These are phyloP conservation scores for Talaromyces piceae DNA, from an alignment of 2,329 filamentous ascomycete genomes.

Conservation along the genomic window DNA sequence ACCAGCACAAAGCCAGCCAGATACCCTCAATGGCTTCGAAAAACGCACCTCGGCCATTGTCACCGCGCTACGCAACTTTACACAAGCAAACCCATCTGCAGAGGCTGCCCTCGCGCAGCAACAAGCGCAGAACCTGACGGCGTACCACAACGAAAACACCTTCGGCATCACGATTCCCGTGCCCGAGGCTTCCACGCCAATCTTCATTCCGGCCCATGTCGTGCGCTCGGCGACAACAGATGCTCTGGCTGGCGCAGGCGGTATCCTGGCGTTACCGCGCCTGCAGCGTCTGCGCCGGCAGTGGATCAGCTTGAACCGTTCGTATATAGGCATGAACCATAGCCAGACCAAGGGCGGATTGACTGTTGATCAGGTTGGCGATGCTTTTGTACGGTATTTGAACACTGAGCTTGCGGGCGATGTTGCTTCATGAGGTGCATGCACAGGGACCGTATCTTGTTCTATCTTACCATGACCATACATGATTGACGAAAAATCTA, in stretches of 20 bases:
- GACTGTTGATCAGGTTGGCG: conserved; percentile 28
- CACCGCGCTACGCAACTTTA: conserved; percentile 34
- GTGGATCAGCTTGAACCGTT: conserved; percentile 41
- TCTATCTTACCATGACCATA: no score
- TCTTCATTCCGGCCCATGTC: conserved; percentile 34
- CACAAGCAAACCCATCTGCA: conserved; percentile 31
- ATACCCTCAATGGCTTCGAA: conserved; percentile 38
- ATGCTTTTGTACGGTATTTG: conserved; percentile 41
- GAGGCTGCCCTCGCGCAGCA: conserved; percentile 27
- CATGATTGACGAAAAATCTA: background rate
- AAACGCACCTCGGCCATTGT: conserved; percentile 36
- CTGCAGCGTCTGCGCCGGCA: conserved; percentile 39
- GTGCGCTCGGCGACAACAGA: conserved; percentile 32
- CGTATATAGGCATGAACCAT: conserved; percentile 31
- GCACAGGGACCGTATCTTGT: no score
- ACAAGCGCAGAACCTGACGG: background rate
- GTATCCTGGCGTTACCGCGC: conserved; percentile 33
- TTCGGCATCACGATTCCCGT: conserved; percentile 29
- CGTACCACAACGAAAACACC: conserved; percentile 6
- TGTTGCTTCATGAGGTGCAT: conserved; percentile 6
- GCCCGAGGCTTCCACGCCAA: conserved; percentile 20
- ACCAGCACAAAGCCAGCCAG: conserved; percentile 31
- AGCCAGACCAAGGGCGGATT: conserved; percentile 27
- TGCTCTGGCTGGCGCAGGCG: conserved; percentile 35
- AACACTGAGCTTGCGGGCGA: conserved; percentile 36